These are phyloP conservation scores for Rhynchosporium agropyri DNA, from an alignment of 2,329 filamentous ascomycete genomes.

Conservation along the genomic window DNA sequence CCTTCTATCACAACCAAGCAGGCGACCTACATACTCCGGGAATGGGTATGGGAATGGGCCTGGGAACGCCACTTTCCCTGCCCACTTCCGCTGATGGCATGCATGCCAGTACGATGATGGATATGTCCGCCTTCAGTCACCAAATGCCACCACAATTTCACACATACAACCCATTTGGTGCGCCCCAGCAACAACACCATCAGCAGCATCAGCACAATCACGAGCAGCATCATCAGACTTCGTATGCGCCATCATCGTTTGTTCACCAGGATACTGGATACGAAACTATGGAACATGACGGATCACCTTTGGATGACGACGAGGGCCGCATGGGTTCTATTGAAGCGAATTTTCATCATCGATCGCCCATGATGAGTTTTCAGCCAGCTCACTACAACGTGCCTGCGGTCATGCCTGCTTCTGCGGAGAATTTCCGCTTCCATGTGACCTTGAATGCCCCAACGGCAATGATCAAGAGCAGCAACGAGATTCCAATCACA, in stretches of 20 bases:
- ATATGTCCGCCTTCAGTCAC: conserved; percentile 66
- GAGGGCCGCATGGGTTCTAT: conserved; percentile 58
- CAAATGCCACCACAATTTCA: conserved; percentile 60
- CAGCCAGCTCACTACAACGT: conserved; percentile 54
- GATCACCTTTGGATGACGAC: conserved; percentile 64
- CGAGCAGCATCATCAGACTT: conserved; percentile 48
- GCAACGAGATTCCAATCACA: conserved; percentile 92
- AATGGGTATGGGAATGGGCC: conserved; percentile 64
- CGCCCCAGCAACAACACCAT: conserved; percentile 50
- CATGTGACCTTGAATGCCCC: conserved; percentile 89
- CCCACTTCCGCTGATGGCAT: conserved; percentile 68
- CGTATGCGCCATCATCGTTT: conserved; percentile 79
- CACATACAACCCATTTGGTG: conserved; percentile 72
- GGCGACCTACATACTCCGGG: conserved; percentile 87
- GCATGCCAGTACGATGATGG: conserved; percentile 62
- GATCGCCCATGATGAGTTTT: conserved; percentile 62
- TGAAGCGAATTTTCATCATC: conserved; percentile 63
- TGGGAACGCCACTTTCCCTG: conserved; percentile 74
- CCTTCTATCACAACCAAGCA: conserved; percentile 79
- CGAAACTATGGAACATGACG: conserved; percentile 77
- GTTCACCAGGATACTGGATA: conserved; percentile 80
- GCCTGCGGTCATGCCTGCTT: conserved; percentile 53
- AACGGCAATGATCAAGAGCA: conserved; percentile 91
- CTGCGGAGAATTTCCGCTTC: conserved; percentile 79
- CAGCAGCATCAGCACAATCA: conserved; percentile 51